A percentile compares a stretch with the other conserved stretches of the same genome.
phyloP scores from a whole-genome alignment of 2,329 filamentous ascomycete species.

The Hymenoscyphus fructigenus region DNA sequence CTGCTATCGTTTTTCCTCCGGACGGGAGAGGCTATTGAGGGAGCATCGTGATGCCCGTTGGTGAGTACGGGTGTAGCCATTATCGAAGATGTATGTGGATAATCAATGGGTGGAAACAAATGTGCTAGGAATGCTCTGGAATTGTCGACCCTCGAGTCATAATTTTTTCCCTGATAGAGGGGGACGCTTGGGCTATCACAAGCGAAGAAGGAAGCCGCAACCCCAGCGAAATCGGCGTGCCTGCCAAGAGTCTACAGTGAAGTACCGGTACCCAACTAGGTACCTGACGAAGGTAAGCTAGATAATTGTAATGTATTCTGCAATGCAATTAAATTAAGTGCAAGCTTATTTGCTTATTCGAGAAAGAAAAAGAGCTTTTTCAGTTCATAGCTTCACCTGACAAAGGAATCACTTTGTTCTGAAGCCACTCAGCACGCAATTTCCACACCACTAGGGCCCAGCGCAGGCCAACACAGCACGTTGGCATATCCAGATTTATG shows the following conservation, averaged over 20 bases:
- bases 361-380: not conserved
- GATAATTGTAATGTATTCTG: not conserved
- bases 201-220: not conserved
- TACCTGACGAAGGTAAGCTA: not conserved
- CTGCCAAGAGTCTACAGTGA: not conserved
- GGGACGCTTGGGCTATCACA: constrained; percentile 7
- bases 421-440: no score
- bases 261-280: not conserved
- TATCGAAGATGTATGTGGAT: constrained; percentile 12
- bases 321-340: not conserved
- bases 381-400: no score
- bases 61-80: constrained; percentile 24
- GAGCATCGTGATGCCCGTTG: constrained; percentile 23
- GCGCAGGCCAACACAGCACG: no score
- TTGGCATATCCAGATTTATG: not conserved
- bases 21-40: constrained; percentile 10
- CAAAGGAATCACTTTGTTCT: no score
- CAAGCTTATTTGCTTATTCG: not conserved
- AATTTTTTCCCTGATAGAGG: constrained; percentile 13
- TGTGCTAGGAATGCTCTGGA: constrained; percentile 1
- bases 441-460: no score
- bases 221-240: constrained; percentile 1
- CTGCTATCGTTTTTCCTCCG: constrained; percentile 36
- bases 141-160: constrained; percentile 17
- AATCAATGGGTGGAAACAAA: constrained; percentile 8